Percentiles rank a stretch among this genome's conserved stretches.
These are phyloP conservation scores for Curvularia lunata DNA, from an alignment of 2,329 filamentous ascomycete genomes.

Conservation along the genomic window DNA sequence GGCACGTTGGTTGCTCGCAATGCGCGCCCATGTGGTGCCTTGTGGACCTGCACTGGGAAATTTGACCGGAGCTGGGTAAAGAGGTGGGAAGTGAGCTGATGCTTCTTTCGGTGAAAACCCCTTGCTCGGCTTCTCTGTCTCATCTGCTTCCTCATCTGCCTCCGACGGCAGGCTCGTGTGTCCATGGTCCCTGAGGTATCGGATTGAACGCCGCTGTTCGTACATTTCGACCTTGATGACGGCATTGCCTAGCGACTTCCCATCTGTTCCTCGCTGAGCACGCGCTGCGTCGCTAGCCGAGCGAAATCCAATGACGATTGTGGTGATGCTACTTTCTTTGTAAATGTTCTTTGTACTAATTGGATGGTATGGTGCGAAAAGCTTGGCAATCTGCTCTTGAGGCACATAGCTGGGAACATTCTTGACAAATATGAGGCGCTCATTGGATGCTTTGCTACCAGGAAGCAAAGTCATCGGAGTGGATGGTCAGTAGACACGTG, in stretches of 20 bases:
- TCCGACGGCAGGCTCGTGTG: constrained; percentile 1
- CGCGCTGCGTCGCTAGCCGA: constrained; percentile 11
- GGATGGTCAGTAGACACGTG: background rate
- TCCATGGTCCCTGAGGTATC: constrained; percentile 12
- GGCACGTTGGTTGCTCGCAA: constrained; percentile 8
- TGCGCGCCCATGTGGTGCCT: constrained; percentile 16
- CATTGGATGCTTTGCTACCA: constrained; percentile 4
- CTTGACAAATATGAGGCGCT: constrained; percentile 30
- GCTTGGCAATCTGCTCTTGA: background rate
- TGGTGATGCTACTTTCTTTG: constrained; percentile 21
- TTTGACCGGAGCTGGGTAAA: background rate
- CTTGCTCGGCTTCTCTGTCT: constrained; percentile 5
- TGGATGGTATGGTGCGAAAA: constrained; percentile 20
- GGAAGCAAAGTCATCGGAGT: constrained; percentile 2
- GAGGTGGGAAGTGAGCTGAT: background rate
- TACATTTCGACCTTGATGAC: constrained; percentile 26
- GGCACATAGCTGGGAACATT: constrained; percentile 24
- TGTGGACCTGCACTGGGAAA: background rate
- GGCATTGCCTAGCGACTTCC: constrained; percentile 15
- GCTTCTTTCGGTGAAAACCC: background rate
- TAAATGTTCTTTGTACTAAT: constrained; percentile 27
- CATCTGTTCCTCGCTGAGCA: constrained; percentile 19
- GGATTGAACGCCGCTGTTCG: constrained; percentile 19
- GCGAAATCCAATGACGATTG: constrained; percentile 23
- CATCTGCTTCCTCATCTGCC: background rate